These are phyloP conservation scores for Dalbergia cultrata DNA, from an alignment of 306 rosid genomes.

Conservation along the genomic window DNA sequence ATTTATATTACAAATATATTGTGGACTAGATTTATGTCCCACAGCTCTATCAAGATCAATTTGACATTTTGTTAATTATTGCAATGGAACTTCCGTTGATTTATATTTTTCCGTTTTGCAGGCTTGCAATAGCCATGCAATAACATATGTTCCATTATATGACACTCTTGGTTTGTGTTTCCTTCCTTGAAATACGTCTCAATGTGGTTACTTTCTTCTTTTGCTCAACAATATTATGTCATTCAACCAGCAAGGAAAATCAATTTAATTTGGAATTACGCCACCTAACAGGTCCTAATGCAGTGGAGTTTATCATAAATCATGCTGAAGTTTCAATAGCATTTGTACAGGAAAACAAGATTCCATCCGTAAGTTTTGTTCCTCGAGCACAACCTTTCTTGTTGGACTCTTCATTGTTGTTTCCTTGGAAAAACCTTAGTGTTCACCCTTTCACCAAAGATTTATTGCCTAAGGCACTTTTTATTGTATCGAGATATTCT, in stretches of 20 bases:
- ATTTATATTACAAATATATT: too few species aligned
- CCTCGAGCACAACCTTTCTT: background rate
- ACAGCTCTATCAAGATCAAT: too few species aligned
- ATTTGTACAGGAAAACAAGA: constrained; percentile 88
- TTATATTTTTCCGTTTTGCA: constrained; percentile 47
- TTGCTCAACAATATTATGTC: background rate
- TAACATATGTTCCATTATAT: constrained; percentile 82
- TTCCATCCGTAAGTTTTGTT: constrained; percentile 76
- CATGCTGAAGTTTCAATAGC: constrained; percentile 96
- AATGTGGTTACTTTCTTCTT: constrained; percentile 15
- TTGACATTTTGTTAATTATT: constrained; percentile 3
- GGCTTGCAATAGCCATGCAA: constrained; percentile 84
- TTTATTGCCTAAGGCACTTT: background rate
- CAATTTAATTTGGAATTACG: constrained; percentile 42
- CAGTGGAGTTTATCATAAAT: constrained; percentile 89
- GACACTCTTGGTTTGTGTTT: constrained; percentile 79
- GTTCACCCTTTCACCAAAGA: too few species aligned
- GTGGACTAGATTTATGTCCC: too few species aligned
- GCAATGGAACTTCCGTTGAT: background rate
- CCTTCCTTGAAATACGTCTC: constrained; percentile 8
- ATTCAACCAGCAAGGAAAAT: background rate
- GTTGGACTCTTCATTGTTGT: too few species aligned
- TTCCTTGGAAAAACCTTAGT: background rate
- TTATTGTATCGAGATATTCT: background rate
- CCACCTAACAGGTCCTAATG: constrained; percentile 77